Evolutionary conservation across 352 stramenopile species (phyloP).

Genomic region (Blastocystis sp.): DNA sequence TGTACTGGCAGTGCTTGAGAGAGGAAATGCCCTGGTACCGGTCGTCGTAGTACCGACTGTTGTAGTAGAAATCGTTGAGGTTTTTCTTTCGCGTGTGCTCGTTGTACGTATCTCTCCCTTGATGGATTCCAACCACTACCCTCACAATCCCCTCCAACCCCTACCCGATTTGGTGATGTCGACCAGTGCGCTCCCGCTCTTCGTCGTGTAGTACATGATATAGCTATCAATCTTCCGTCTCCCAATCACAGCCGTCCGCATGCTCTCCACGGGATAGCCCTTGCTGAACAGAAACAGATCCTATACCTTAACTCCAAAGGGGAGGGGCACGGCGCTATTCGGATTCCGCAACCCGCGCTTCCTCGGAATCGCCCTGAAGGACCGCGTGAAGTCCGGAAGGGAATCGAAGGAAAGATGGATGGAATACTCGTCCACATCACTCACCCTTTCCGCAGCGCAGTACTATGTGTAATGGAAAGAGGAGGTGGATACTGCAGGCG

Average conservation of each 20-base stretch:
- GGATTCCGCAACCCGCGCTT: background rate
- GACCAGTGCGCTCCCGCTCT: background rate
- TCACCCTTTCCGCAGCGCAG: conserved; percentile 9
- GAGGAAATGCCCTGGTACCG: background rate
- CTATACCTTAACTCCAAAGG: background rate
- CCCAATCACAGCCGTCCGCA: conserved; percentile 25
- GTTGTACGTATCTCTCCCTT: conserved; percentile 61
- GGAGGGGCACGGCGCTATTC: conserved; percentile 15
- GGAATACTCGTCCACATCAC: background rate
- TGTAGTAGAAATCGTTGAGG: conserved; percentile 44
- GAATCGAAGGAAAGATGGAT: conserved; percentile 1
- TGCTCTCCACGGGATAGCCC: background rate
- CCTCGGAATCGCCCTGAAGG: background rate
- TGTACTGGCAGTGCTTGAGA: background rate
- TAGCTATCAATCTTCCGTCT: conserved; percentile 58
- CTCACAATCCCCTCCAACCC: background rate
- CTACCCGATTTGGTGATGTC: background rate
- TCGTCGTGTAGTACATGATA: conserved; percentile 36
- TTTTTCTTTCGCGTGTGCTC: background rate
- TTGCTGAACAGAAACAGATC: conserved; percentile 38
- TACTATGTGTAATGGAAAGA: background rate
- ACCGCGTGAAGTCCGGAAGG: background rate
- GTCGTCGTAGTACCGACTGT: conserved; percentile 52
- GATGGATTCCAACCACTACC: conserved; percentile 8
- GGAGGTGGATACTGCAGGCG: background rate